These are phyloP conservation scores for Phytophthora fragariaefolia DNA, from an alignment of 352 stramenopile species.

Conservation along the genomic window DNA sequence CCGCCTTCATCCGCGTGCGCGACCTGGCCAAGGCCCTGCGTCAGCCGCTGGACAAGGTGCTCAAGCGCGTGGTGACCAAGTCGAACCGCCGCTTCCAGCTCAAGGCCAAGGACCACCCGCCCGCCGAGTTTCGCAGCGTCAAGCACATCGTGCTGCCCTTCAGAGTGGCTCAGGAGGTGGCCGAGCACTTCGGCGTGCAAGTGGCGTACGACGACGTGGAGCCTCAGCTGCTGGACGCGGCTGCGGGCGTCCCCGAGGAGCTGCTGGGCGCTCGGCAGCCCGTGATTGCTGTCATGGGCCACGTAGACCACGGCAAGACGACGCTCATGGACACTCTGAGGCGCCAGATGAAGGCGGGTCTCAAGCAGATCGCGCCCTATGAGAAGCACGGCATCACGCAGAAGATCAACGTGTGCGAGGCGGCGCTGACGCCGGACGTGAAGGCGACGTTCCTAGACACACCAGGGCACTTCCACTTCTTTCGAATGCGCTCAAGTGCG, in stretches of 20 bases:
- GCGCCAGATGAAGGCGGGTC: conserved; percentile 40
- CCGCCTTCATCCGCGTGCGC: conserved; percentile 73
- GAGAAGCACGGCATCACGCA: conserved; percentile 99
- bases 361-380: conserved; percentile 82
- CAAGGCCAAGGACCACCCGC: conserved; percentile 43
- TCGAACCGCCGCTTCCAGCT: conserved; percentile 63
- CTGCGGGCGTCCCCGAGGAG: conserved; percentile 24
- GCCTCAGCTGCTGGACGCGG: conserved; percentile 40
- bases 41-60: conserved; percentile 70
- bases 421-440: conserved; percentile 79
- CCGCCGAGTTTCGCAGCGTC: conserved; percentile 77
- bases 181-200: conserved; percentile 43
- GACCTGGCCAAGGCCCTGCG: conserved; percentile 78
- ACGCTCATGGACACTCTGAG: conserved; percentile 98
- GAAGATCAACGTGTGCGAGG: conserved; percentile 97
- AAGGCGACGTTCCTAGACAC: conserved; percentile 98
- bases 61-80: conserved; percentile 64
- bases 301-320: conserved; percentile 99
- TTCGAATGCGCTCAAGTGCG: conserved; percentile 97
- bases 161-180: conserved; percentile 62
- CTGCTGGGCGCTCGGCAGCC: conserved; percentile 75
- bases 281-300: conserved; percentile 99
- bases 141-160: conserved; percentile 82
- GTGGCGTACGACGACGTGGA: conserved; percentile 74
- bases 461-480: conserved; percentile 99